Conservation (phyloP, 805 yeast species). For the Deakozyma indianensis region DNA sequence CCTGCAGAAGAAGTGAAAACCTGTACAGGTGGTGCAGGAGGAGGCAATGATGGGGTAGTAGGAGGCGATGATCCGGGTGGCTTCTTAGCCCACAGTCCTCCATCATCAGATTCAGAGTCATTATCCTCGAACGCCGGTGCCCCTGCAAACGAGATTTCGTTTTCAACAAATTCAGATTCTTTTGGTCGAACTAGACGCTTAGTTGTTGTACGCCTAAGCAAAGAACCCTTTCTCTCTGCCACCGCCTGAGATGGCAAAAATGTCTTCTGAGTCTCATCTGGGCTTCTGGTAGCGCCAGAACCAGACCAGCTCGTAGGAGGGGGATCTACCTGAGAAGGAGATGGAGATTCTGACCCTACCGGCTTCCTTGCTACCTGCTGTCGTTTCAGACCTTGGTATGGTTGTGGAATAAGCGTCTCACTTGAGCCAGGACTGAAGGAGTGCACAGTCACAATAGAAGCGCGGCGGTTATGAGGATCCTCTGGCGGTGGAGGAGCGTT, state of each 20-base stretch:
- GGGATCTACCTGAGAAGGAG: not conserved
- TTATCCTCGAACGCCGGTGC: constrained; percentile 39
- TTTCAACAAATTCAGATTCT: constrained; percentile 45
- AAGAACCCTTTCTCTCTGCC: not conserved
- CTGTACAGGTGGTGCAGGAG: not conserved
- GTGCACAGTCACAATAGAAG: constrained; percentile 4
- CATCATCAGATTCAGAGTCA: constrained; percentile 24
- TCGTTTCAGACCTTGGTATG: constrained; percentile 13
- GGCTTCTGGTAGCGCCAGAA: not conserved
- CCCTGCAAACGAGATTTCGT: constrained; percentile 45
- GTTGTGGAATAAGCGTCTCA: constrained; percentile 15
- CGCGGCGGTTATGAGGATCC: not conserved
- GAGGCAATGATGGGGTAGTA: constrained; percentile 3
- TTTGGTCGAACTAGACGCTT: not conserved
- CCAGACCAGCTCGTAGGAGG: no score
- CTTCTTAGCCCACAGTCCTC: constrained; percentile 45
- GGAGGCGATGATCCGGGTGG: no score
- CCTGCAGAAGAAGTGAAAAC: not conserved
- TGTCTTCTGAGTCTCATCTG: not conserved
- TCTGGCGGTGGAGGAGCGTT: constrained; percentile 30
- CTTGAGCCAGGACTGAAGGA: constrained; percentile 15
- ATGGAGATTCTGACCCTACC: constrained; percentile 4
- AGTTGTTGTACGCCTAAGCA: not conserved
- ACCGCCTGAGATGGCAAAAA: not conserved
- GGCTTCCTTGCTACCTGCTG: constrained; percentile 13